Evolutionary conservation across 805 yeast species (phyloP), one percentile per base, ranked within the genome.

Genomic region (Yarrowia sp.): DNA sequence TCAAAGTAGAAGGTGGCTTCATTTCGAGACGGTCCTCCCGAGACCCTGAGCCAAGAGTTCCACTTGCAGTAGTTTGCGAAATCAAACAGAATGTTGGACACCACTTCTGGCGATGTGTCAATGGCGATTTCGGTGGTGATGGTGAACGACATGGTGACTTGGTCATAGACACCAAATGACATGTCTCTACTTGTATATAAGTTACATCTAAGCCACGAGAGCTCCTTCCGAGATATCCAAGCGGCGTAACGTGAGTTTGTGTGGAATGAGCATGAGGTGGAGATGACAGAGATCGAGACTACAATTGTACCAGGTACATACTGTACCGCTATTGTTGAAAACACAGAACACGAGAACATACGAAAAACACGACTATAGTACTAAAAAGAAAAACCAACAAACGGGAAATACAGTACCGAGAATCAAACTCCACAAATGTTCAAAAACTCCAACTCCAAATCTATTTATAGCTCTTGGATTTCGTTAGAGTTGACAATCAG

Each of bases 61-160:
- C 58, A 52, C 19, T 19, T 4, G 19, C 14, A 9, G 43, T 52
- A 52, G 33, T 38, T 38, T 15, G 36, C 9, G 34, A 52, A 52
- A 10, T 52, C 58, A 14, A 52, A 52, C 19, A 52, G 19, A 14
- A 52, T 52, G 4, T 13, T 20, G 4, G 58, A 52, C 4, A 52
- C 58, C 17, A 52, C 33, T 36, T 52, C 43, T 14, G 58, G 58
- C 1, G 34, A 13, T 9, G 58, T 38, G 3, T 52, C 19, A 13
- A 52, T 52, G 19, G 33, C 14, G 43, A 52, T 52, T 20, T 52
- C 58, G n/a, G 58, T 38, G 43, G 43, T 20, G 43, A 52, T 52
- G 8, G 44, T 52, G 34, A 14, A 14, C 1, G 58, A 20, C 58
- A 52, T 50, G 53, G 3, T 6, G 19, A 6, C 13, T 5, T n/a